Base-by-base conservation (phyloP, 257 asterid genomes). In the Nicotiana undulata region DNA sequence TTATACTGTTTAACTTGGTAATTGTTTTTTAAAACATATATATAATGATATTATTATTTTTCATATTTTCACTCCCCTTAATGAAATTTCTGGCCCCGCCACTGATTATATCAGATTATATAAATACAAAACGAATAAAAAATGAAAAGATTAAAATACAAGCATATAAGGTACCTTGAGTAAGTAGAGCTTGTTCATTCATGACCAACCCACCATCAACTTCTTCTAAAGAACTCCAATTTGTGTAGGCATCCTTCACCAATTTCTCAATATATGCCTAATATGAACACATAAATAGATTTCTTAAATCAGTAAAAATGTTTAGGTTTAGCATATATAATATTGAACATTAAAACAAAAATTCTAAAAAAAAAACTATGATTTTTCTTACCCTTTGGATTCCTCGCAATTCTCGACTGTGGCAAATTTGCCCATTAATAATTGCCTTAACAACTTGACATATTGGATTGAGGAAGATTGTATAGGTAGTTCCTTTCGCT, bases 221-320 rank as follows among this genome's bases (percentile, higher is more conserved):
- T 85, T 85, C 92, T 82, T 89, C 94, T 24, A 91, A 85, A 51
- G 83, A 67, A 76, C 77, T 86, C 97, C 97, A 92, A 32, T 81
- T 87, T 56, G 82, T 83, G 82, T 85, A 87, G 44, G 97, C 97
- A 29, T 89, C 89, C 83, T 63, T 89, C 66, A 88, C 87, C 83
- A 89, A 84, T 75, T 83, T 86, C 72, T 85, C 81, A 20, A 88
- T 70, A 65, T 85, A 86, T 1, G 79, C 76, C 97, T 91, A 84
- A 11, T 34, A 56, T 37, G 15, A 37, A 32, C 7, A 17, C 6
- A 76, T 31, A 29, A 18, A 53, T 44, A 32, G 3, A 51, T 76
- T 53, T 20, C 9, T 51, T 16, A 32, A 8, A 76, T 53, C 12
- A 28, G 63, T 56, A 31, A 53, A 11, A 51, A 76, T 7, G 10